phyloP scores from a whole-genome alignment of 345 rosid species.

The Citrus mangshanensis region DNA sequence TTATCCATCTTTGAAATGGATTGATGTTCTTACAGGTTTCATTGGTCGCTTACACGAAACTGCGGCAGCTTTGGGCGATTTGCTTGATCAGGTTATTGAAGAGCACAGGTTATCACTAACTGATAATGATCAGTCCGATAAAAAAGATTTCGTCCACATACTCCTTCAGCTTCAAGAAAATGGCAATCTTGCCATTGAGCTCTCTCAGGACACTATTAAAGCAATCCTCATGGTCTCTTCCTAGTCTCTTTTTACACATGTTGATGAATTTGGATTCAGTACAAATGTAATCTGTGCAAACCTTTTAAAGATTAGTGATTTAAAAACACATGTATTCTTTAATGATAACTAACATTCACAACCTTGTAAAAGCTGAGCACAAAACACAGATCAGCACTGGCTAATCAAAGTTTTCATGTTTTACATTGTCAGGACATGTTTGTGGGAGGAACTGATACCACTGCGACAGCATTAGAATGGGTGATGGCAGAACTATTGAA shows the following conservation, averaged over 20 bases:
- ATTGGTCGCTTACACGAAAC: background rate
- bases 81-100: slow-evolving; percentile 14
- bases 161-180: slow-evolving; percentile 16
- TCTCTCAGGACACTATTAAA: slow-evolving; percentile 11
- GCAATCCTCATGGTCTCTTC: slow-evolving; percentile 10
- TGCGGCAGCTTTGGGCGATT: background rate
- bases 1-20: slow-evolving; percentile 15
- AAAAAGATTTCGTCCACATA: slow-evolving; percentile 6
- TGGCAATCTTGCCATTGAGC: background rate
- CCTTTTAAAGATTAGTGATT: too few species aligned
- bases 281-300: too few species aligned
- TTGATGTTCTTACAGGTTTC: slow-evolving; percentile 20
- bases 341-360: too few species aligned
- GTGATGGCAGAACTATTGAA: slow-evolving; percentile 13
- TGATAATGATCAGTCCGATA: background rate
- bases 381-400: too few species aligned
- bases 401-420: background rate
- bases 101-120: background rate
- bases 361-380: too few species aligned
- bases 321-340: too few species aligned
- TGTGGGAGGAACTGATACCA: slow-evolving; percentile 13
- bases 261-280: too few species aligned
- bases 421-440: slow-evolving; percentile 9
- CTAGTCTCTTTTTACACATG: too few species aligned
- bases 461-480: slow-evolving; percentile 6